Evolutionary conservation across 345 rosid genomes (phyloP).

Genomic region (Gossypium rotundifolium): DNA sequence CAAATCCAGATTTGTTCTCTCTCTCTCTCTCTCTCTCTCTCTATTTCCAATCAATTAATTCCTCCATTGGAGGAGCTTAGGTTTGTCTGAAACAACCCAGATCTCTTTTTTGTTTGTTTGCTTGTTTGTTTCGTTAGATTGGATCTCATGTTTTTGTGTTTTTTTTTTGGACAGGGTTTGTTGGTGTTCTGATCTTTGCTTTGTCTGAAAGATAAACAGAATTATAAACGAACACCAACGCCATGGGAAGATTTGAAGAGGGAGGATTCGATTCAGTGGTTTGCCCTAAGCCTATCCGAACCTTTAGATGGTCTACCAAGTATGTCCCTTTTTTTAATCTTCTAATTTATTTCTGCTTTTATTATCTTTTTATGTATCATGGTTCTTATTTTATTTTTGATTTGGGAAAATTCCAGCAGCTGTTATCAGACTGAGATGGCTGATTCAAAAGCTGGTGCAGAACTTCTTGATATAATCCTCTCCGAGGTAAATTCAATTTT

Average conservation of each 20-base stretch:
- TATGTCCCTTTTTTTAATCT: not conserved
- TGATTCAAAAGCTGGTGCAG: slow-evolving; percentile 53
- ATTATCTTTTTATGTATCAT: too few species aligned
- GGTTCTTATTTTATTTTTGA: not conserved
- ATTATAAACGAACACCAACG: slow-evolving; percentile 27
- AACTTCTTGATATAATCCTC: slow-evolving; percentile 58
- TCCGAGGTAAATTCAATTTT: slow-evolving; percentile 32
- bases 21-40: not conserved
- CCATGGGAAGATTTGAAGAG: slow-evolving; percentile 39
- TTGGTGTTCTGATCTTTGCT: slow-evolving; percentile 11
- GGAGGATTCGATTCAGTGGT: slow-evolving; percentile 34
- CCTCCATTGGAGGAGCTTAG: not conserved
- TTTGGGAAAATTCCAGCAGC: not conserved
- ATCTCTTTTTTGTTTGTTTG: not conserved
- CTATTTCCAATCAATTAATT: not conserved
- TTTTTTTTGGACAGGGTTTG: not conserved
- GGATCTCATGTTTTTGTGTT: not conserved
- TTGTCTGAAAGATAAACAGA: not conserved
- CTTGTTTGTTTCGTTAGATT: not conserved
- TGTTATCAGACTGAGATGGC: slow-evolving; percentile 37
- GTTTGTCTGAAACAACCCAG: not conserved
- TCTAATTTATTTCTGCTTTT: not conserved
- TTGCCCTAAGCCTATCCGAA: slow-evolving; percentile 53
- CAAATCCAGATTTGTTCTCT: not conserved
- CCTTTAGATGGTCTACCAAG: slow-evolving; percentile 24